Evolutionary conservation across 1,284 basidiomycete genomes (phyloP).

Genomic region (Inonotus obliquus): DNA sequence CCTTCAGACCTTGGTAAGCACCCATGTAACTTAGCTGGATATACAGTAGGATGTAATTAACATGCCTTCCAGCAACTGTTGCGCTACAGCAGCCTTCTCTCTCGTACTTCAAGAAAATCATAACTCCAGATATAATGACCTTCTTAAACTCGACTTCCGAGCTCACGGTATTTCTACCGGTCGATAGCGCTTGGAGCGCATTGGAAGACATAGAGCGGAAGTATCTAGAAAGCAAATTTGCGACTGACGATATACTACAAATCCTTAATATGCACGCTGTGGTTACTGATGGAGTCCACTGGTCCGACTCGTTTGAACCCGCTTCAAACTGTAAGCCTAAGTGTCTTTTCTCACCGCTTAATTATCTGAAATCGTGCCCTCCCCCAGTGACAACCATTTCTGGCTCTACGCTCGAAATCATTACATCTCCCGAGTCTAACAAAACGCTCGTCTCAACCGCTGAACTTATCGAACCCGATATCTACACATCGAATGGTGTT

Average conservation of each 20-base stretch:
- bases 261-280: slow-evolving; percentile 80
- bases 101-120: slow-evolving; percentile 65
- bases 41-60: not conserved
- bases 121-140: slow-evolving; percentile 52
- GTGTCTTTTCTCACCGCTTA: slow-evolving; percentile 8
- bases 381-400: slow-evolving; percentile 65
- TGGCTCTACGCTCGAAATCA: slow-evolving; percentile 62
- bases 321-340: slow-evolving; percentile 48
- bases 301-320: slow-evolving; percentile 58
- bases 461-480: slow-evolving; percentile 64
- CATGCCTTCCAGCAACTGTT: slow-evolving; percentile 43
- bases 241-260: slow-evolving; percentile 69
- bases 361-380: not conserved
- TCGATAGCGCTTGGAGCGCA: slow-evolving; percentile 72
- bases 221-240: slow-evolving; percentile 85
- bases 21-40: slow-evolving; percentile 22
- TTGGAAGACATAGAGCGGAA: slow-evolving; percentile 66
- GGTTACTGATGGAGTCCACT: slow-evolving; percentile 49
- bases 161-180: slow-evolving; percentile 88
- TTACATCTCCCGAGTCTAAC: slow-evolving; percentile 38
- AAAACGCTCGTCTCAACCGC: slow-evolving; percentile 64
- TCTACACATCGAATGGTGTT: slow-evolving; percentile 94
- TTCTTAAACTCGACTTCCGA: slow-evolving; percentile 61
- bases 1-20: slow-evolving; percentile 69
- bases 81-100: slow-evolving; percentile 54